phyloP scores from a whole-genome alignment of 192 early-diverging fungal species.

The Coemansia sp. region DNA sequence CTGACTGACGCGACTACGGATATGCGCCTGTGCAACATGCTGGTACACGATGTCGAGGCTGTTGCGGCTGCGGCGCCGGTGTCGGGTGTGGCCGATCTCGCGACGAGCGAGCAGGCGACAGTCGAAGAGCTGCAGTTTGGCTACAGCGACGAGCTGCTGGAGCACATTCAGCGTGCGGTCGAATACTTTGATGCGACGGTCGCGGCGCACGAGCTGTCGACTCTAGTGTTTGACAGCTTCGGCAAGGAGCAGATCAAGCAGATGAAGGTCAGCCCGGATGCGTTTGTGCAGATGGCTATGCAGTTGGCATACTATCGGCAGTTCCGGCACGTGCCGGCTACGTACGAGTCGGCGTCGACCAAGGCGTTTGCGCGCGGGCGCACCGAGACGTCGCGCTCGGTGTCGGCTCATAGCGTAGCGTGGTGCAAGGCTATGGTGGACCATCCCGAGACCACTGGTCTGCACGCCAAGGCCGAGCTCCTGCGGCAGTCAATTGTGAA shows the following conservation, averaged over 20 bases:
- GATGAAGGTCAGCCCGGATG: slow-evolving; percentile 60
- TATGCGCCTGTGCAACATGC: slow-evolving; percentile 65
- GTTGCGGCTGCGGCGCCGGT: neutral
- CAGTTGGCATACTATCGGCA: slow-evolving; percentile 73
- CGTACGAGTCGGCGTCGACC: slow-evolving; percentile 74
- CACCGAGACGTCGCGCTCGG: slow-evolving; percentile 74
- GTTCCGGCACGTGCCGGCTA: slow-evolving; percentile 58
- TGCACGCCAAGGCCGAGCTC: slow-evolving; percentile 50
- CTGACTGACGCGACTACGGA: slow-evolving; percentile 80
- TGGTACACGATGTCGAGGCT: slow-evolving; percentile 58
- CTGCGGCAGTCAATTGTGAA: slow-evolving; percentile 51
- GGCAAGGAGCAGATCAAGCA: slow-evolving; percentile 71
- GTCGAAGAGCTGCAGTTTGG: slow-evolving; percentile 53
- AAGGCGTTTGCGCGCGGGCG: slow-evolving; percentile 66
- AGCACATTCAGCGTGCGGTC: slow-evolving; percentile 57
- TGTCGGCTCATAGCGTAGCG: slow-evolving; percentile 57
- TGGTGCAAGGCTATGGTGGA: slow-evolving; percentile 60
- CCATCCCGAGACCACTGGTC: slow-evolving; percentile 44
- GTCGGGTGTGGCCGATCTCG: neutral
- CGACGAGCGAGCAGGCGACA: neutral
- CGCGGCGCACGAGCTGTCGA: slow-evolving; percentile 62
- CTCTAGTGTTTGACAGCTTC: slow-evolving; percentile 69
- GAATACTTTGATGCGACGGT: slow-evolving; percentile 66
- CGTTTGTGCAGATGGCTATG: slow-evolving; percentile 74
- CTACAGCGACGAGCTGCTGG: slow-evolving; percentile 47